Evolutionary conservation across 805 yeast genomes (phyloP), one percentile per base, ranked within the genome.

Genomic region (Nakazawaea wyomingensis): DNA sequence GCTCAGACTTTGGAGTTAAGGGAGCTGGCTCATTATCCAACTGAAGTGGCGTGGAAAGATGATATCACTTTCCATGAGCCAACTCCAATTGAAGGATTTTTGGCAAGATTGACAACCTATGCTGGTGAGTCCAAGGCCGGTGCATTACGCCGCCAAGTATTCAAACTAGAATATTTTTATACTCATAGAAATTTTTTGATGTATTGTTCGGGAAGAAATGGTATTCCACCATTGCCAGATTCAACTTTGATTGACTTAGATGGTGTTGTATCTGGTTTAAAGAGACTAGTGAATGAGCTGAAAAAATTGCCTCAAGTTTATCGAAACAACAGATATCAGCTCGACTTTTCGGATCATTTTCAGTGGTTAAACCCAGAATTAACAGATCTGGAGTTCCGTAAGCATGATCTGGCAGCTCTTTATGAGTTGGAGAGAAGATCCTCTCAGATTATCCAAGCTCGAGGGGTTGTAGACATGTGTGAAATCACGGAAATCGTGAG

Each of bases 61-160:
- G 60, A 57, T 2, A 43, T 46, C 7, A 34, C 40, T 8, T 7
- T 68, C 16, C 38, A 49, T 1, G 95, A 84, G 54, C 96, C 96
- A 0, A 41, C 63, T 0, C 81, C 96, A 0, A 59, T 88, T 8
- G 98, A 91, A 62, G 98, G 98, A 0, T 89, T 85, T 56, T 58
- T 90, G 17, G 64, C 76, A 3, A 69, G 81, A 39, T 56, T 82
- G 24, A 71, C 81, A 0, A 69, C 76, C 34, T 67, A 73, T 45
- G 55, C 59, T 5, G 87, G 87, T 0, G 55, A 50, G 20, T 45
- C 60, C 1, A 33, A 30, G 4, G 40, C 62, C 10, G 62, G 64
- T 0, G 13, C 35, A 9, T 52, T 49, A 53, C 59, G 50, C 47
- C 60, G 54, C 46, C 60, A 72, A 27, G 71, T 75, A 43, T 71